Conservation (phyloP, 768 basidiomycete genomes). For the Hypsizygus marmoreus region DNA sequence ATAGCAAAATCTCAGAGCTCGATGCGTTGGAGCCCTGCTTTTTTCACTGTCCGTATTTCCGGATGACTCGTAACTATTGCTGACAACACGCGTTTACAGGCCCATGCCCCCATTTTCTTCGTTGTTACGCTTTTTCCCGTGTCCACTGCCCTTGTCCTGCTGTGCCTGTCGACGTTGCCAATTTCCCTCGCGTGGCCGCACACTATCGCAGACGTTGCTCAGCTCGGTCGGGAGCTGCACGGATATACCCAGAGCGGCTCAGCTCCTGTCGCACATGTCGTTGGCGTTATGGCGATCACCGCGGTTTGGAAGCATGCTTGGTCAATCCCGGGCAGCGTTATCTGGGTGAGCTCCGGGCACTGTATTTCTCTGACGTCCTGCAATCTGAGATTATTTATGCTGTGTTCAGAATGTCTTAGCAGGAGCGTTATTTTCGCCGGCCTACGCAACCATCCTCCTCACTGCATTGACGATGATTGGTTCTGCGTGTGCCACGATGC, state of each 20-base stretch:
- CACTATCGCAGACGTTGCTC: slow-evolving; percentile 73
- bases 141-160: slow-evolving; percentile 68
- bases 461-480: slow-evolving; percentile 87
- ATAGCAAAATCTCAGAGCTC: slow-evolving; percentile 23
- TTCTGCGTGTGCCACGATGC: slow-evolving; percentile 76
- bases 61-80: slow-evolving; percentile 8
- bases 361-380: slow-evolving; percentile 12
- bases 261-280: slow-evolving; percentile 69
- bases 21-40: slow-evolving; percentile 25
- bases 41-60: slow-evolving; percentile 32
- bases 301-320: slow-evolving; percentile 97
- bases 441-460: slow-evolving; percentile 78
- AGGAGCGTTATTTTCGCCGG: slow-evolving; percentile 83
- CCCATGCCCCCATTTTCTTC: slow-evolving; percentile 21
- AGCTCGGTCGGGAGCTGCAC: slow-evolving; percentile 74
- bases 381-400: slow-evolving; percentile 9
- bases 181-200: slow-evolving; percentile 77
- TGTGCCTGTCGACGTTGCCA: slow-evolving; percentile 78
- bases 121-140: slow-evolving; percentile 60
- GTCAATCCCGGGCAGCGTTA: slow-evolving; percentile 93
- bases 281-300: slow-evolving; percentile 79
- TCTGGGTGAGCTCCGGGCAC: slow-evolving; percentile 63
- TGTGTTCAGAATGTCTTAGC: slow-evolving; percentile 80
- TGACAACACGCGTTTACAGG: slow-evolving; percentile 14
- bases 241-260: slow-evolving; percentile 75